Evolutionary conservation across 1,284 basidiomycete species (phyloP).

Genomic region (Ustanciosporium gigantosporum): DNA sequence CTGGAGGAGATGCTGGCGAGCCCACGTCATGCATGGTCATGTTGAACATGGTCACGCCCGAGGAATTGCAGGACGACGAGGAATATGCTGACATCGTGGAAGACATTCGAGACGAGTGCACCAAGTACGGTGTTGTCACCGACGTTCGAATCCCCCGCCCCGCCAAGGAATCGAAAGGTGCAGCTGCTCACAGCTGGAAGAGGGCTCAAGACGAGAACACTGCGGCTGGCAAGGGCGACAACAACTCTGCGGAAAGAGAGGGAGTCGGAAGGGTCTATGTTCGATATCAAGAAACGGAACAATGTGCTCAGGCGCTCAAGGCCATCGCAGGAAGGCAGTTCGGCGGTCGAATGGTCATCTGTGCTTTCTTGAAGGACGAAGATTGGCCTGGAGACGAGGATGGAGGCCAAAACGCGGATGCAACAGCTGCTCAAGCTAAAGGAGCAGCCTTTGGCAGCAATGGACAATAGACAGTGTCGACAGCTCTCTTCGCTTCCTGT

Average conservation of each 20-base stretch:
- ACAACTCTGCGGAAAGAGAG: slow-evolving; percentile 75
- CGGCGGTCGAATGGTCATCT: slow-evolving; percentile 79
- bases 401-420: slow-evolving; percentile 45
- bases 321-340: slow-evolving; percentile 87
- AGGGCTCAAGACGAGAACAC: slow-evolving; percentile 64
- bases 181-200: slow-evolving; percentile 52
- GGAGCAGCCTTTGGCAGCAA: slow-evolving; percentile 19
- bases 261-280: slow-evolving; percentile 94
- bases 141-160: slow-evolving; percentile 59
- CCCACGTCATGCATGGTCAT: slow-evolving; percentile 82
- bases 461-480: neutral
- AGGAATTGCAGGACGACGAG: slow-evolving; percentile 85
- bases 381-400: slow-evolving; percentile 56
- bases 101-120: slow-evolving; percentile 84
- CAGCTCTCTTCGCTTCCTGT: too few relatives aligned
- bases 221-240: slow-evolving; percentile 18
- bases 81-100: slow-evolving; percentile 93
- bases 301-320: slow-evolving; percentile 75
- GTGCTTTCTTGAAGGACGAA: slow-evolving; percentile 61
- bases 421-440: slow-evolving; percentile 42
- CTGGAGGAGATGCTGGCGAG: slow-evolving; percentile 43
- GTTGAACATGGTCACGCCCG: slow-evolving; percentile 97
- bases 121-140: slow-evolving; percentile 50
- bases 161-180: slow-evolving; percentile 43
- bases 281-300: slow-evolving; percentile 71